Percentiles rank a stretch among this genome's conserved stretches.
phyloP scores from a whole-genome alignment of 1,284 basidiomycete genomes.

The Irpex sp. region DNA sequence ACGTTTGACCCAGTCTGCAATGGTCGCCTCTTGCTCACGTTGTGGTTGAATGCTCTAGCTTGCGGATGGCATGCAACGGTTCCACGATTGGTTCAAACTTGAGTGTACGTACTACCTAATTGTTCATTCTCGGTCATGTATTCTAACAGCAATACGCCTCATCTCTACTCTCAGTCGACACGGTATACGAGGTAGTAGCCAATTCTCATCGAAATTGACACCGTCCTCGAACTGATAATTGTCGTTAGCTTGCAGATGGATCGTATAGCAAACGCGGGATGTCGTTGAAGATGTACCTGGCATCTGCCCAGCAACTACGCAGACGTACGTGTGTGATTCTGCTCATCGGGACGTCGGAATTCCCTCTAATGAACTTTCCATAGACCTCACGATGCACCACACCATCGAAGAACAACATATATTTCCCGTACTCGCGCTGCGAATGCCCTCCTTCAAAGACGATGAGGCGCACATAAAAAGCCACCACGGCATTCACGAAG shows the following conservation, averaged over 20 bases:
- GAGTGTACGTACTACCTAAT: slow-evolving; percentile 20
- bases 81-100: slow-evolving; percentile 28
- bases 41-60: slow-evolving; percentile 15
- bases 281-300: slow-evolving; percentile 25
- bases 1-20: too few species aligned
- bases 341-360: neutral
- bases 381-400: slow-evolving; percentile 62
- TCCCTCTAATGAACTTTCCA: neutral
- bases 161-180: slow-evolving; percentile 17
- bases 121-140: neutral
- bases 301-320: slow-evolving; percentile 19
- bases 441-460: slow-evolving; percentile 57
- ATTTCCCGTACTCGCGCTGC: slow-evolving; percentile 61
- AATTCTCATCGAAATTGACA: neutral
- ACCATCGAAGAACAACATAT: slow-evolving; percentile 60
- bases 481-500: slow-evolving; percentile 67
- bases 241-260: slow-evolving; percentile 26
- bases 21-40: too few species aligned
- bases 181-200: slow-evolving; percentile 21
- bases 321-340: slow-evolving; percentile 15
- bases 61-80: slow-evolving; percentile 22
- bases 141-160: neutral
- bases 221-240: neutral
- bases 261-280: slow-evolving; percentile 26
- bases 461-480: slow-evolving; percentile 53